Percentiles rank a stretch among this genome's conserved stretches.
These are phyloP conservation scores for Trichoderma brevicompactum DNA, from an alignment of 2,329 filamentous ascomycete species.

Conservation along the genomic window DNA sequence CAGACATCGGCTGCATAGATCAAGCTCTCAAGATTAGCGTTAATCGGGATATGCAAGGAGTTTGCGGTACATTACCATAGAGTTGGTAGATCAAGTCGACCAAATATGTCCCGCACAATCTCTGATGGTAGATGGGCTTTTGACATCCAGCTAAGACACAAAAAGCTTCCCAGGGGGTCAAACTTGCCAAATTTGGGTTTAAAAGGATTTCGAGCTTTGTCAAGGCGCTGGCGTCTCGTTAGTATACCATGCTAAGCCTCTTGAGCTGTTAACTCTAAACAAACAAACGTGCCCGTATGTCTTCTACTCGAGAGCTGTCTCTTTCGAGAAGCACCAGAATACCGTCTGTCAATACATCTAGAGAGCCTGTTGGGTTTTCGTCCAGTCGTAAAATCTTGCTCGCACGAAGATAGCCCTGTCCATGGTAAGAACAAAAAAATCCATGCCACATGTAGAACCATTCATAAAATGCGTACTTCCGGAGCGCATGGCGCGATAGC, in stretches of 20 bases:
- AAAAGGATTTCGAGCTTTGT: slow-evolving; percentile 42
- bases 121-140: slow-evolving; percentile 40
- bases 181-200: slow-evolving; percentile 41
- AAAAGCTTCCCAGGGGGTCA: slow-evolving; percentile 41
- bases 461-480: slow-evolving; percentile 40
- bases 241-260: not conserved
- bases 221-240: slow-evolving; percentile 40
- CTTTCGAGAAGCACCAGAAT: slow-evolving; percentile 41
- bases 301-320: not conserved
- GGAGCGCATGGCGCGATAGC: slow-evolving; percentile 48
- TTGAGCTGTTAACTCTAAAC: not conserved
- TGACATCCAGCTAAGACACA: slow-evolving; percentile 16
- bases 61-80: slow-evolving; percentile 36
- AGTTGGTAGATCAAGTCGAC: slow-evolving; percentile 41
- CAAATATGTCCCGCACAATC: slow-evolving; percentile 44
- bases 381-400: slow-evolving; percentile 47
- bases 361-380: slow-evolving; percentile 46
- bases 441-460: not conserved
- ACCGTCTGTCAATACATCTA: slow-evolving; percentile 47
- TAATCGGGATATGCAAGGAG: too few relatives aligned
- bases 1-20: slow-evolving; percentile 37
- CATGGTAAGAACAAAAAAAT: slow-evolving; percentile 19
- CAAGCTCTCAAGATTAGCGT: not conserved
- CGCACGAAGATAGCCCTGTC: slow-evolving; percentile 49
- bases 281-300: slow-evolving; percentile 9